Conservation (phyloP, 257 asterid species). For the Catharanthus roseus region DNA sequence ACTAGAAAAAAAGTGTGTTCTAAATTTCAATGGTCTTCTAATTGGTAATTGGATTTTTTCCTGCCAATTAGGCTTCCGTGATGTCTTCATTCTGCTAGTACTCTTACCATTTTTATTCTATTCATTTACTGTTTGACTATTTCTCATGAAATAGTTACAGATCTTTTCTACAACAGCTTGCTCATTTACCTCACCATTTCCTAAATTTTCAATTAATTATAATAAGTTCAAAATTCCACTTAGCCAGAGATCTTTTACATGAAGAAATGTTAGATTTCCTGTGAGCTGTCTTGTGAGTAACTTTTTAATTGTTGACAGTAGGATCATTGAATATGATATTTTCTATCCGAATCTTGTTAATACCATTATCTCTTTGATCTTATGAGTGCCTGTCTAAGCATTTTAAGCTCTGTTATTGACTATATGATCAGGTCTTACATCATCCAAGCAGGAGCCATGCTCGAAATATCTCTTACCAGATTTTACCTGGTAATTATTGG, state of each 20-base stretch:
- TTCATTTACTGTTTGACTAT: background rate
- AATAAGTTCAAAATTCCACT: background rate
- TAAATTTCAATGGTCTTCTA: background rate
- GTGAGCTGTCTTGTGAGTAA: background rate
- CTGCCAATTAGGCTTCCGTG: background rate
- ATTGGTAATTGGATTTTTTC: background rate
- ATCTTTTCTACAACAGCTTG: background rate
- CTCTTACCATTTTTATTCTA: background rate
- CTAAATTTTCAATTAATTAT: background rate
- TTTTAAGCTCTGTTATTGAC: conserved; percentile 13
- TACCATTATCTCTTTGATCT: background rate
- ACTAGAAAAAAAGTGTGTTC: background rate
- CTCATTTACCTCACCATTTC: background rate
- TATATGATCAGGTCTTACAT: conserved; percentile 39
- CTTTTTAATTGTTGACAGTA: background rate
- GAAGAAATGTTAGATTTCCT: background rate
- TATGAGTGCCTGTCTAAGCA: conserved; percentile 7
- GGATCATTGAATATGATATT: background rate
- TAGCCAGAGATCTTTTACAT: background rate
- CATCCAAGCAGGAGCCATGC: conserved; percentile 35
- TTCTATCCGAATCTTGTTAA: background rate
- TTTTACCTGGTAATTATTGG: conserved; percentile 41
- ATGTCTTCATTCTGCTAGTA: background rate
- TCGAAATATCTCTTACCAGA: conserved; percentile 39
- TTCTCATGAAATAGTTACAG: background rate